phyloP scores from a whole-genome alignment of 2,329 filamentous ascomycete genomes.

The Blastomyces gilchristii region DNA sequence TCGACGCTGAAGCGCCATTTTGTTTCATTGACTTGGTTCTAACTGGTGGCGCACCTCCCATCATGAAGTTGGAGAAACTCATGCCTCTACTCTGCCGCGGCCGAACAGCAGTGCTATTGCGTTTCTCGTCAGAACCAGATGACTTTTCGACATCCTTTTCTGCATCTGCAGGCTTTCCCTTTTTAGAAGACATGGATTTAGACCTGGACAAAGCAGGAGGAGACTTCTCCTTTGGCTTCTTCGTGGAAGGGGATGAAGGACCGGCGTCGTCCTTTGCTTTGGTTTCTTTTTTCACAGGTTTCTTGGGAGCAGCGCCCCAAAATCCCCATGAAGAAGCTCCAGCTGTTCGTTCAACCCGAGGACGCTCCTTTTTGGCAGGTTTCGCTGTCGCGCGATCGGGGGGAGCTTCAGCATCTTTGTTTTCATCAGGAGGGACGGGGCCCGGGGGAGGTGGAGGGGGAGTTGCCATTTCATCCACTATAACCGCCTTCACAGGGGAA shows the following conservation, averaged over 20 bases:
- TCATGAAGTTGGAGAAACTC: constrained; percentile 53
- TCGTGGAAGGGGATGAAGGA: constrained; percentile 16
- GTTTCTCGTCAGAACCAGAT: constrained; percentile 53
- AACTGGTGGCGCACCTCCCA: constrained; percentile 50
- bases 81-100: constrained; percentile 47
- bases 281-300: constrained; percentile 42
- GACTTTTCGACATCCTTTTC: constrained; percentile 54
- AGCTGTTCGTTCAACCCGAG: constrained; percentile 62
- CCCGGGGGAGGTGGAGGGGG: constrained; percentile 34
- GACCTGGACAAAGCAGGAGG: constrained; percentile 42
- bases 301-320: constrained; percentile 52
- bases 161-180: constrained; percentile 49
- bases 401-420: constrained; percentile 20
- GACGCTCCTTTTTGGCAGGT: constrained; percentile 60
- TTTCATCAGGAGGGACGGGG: constrained; percentile 13
- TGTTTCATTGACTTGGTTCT: constrained; percentile 60
- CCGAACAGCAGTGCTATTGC: constrained; percentile 40
- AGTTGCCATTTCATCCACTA: constrained; percentile 40
- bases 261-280: constrained; percentile 26
- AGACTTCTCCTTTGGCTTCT: constrained; percentile 34
- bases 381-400: constrained; percentile 30
- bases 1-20: constrained; percentile 46
- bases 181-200: constrained; percentile 46
- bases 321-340: constrained; percentile 61
- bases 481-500: constrained; percentile 17